A percentile compares a stretch with the other conserved stretches of the same genome.
These are phyloP conservation scores for Schizochytrium sp. DNA, from an alignment of 108 stramenopile genomes.

Conservation along the genomic window DNA sequence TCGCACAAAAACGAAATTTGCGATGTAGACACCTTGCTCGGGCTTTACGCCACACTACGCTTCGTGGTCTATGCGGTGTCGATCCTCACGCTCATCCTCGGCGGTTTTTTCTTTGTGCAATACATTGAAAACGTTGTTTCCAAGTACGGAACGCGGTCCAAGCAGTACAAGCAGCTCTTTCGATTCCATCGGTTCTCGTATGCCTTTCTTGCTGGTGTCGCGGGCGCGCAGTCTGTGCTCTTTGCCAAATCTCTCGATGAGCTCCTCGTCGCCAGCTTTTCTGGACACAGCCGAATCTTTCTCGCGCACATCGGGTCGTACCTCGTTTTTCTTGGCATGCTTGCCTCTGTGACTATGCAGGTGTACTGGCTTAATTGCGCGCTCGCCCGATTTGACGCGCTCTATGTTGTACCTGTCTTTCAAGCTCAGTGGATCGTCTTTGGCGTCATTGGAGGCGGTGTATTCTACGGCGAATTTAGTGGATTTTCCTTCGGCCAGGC, in stretches of 20 bases:
- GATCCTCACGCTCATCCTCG: neutral
- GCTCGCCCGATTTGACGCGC: neutral
- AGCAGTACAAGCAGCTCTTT: neutral
- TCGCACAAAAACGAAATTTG: conserved; percentile 16
- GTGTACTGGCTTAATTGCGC: neutral
- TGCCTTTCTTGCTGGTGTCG: neutral
- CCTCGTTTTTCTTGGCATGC: neutral
- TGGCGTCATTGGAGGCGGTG: neutral
- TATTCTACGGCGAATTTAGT: conserved; percentile 10
- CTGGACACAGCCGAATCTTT: neutral
- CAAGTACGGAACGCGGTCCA: neutral
- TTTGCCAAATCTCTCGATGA: conserved; percentile 16
- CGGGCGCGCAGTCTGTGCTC: conserved; percentile 11
- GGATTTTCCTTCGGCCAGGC: neutral
- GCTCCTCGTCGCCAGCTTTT: neutral
- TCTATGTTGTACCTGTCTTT: conserved; percentile 21
- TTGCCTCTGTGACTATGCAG: neutral
- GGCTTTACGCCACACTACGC: neutral
- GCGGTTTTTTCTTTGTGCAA: neutral
- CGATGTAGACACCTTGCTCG: neutral
- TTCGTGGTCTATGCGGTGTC: neutral
- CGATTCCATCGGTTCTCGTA: neutral
- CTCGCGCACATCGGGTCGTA: neutral
- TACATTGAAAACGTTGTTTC: neutral
- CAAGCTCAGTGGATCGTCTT: conserved; percentile 20